These are phyloP conservation scores for Coffea eugenioides DNA, from an alignment of 257 asterid genomes.

Conservation along the genomic window DNA sequence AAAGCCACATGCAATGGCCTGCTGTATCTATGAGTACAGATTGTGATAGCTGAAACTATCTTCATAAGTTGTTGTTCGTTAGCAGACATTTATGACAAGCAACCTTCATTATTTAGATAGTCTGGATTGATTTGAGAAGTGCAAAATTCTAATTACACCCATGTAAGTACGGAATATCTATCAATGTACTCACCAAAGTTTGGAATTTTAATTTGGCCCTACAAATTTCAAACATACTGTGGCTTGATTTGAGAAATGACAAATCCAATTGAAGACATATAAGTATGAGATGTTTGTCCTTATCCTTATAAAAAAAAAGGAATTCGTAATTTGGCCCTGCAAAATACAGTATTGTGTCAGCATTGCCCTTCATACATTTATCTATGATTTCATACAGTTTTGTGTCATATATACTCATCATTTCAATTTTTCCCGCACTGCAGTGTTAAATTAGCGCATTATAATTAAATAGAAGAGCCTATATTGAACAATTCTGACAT, in stretches of 20 bases:
- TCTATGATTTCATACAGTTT: too few species aligned
- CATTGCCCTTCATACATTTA: background rate
- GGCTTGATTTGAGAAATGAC: background rate
- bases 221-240: background rate
- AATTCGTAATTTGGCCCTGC: background rate
- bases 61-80: background rate
- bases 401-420: too few species aligned
- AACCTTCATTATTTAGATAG: too few species aligned
- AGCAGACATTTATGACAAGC: background rate
- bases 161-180: background rate
- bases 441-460: background rate
- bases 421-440: background rate
- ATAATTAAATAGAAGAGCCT: background rate
- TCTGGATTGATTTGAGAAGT: background rate
- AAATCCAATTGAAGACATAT: too few species aligned
- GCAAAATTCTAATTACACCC: too few species aligned
- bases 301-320: background rate
- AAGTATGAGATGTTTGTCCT: background rate
- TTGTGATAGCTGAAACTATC: slow-evolving; percentile 13
- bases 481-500: too few species aligned
- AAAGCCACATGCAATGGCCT: slow-evolving; percentile 13
- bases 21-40: background rate
- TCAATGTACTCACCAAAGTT: too few species aligned
- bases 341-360: background rate
- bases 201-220: background rate